A percentile compares a stretch with the other conserved stretches of the same genome.
Conservation (phyloP, 2,329 filamentous ascomycete species). For the Atkinsonella texensis region DNA sequence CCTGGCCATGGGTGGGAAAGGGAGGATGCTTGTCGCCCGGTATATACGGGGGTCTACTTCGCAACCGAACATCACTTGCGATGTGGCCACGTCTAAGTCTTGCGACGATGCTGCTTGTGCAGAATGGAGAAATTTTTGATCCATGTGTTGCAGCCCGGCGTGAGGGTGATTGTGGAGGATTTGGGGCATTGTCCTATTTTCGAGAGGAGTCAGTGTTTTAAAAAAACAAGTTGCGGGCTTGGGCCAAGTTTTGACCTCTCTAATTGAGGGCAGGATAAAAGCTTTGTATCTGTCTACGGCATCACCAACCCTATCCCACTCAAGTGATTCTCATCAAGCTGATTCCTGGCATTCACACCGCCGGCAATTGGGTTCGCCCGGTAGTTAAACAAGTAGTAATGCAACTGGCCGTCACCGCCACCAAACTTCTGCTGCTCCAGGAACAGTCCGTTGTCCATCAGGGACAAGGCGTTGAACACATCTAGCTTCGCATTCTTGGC, state of each 20-base stretch:
- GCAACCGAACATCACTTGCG: no score
- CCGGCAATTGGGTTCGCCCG: slow-evolving; percentile 73
- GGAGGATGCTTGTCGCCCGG: slow-evolving; percentile 50
- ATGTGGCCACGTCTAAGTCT: no score
- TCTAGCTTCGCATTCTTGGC: slow-evolving; percentile 80
- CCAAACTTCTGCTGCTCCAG: slow-evolving; percentile 91
- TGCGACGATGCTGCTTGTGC: slow-evolving; percentile 24
- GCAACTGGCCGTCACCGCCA: slow-evolving; percentile 82
- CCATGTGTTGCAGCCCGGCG: slow-evolving; percentile 48
- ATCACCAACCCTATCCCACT: slow-evolving; percentile 88
- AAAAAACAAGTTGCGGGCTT: slow-evolving; percentile 45
- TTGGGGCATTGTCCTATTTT: slow-evolving; percentile 65
- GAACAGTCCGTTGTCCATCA: slow-evolving; percentile 91
- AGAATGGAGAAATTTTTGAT: slow-evolving; percentile 58
- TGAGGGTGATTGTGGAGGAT: slow-evolving; percentile 51
- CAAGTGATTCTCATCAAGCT: slow-evolving; percentile 62
- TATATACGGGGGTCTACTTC: no score
- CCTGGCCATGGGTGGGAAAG: slow-evolving; percentile 62
- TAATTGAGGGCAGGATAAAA: no score
- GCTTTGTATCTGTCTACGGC: slow-evolving; percentile 24
- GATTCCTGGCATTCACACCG: slow-evolving; percentile 69
- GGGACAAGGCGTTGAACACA: slow-evolving; percentile 89
- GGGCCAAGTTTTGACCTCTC: slow-evolving; percentile 28
- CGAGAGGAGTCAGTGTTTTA: slow-evolving; percentile 60
- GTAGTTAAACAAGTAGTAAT: slow-evolving; percentile 98